Evolutionary conservation across 2,329 filamentous ascomycete genomes (phyloP).

Genomic region (Penicillium sp.): DNA sequence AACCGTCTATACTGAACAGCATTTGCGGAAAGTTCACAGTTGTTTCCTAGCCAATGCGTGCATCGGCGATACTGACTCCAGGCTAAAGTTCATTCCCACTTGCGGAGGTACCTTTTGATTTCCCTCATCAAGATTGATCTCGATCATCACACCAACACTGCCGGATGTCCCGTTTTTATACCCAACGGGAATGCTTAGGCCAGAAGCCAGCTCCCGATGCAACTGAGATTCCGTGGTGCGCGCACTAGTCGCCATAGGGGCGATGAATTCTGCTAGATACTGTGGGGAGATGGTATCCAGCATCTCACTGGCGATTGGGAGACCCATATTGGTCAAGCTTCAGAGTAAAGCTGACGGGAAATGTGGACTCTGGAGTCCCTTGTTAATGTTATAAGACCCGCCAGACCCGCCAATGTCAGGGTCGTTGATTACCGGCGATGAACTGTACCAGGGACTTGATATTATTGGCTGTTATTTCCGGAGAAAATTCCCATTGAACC

Average conservation of each 20-base stretch:
- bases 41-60: conserved; percentile 89
- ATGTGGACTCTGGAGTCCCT: conserved; percentile 89
- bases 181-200: conserved; percentile 92
- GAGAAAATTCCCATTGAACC: no score
- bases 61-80: conserved; percentile 92
- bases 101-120: conserved; percentile 84
- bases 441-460: no score
- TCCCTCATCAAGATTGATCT: conserved; percentile 91
- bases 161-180: no score
- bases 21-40: conserved; percentile 66
- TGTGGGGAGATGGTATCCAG: no score
- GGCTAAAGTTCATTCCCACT: conserved; percentile 74
- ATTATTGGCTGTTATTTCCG: no score
- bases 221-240: conserved; percentile 95
- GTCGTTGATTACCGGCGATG: no score
- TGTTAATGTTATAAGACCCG: conserved; percentile 44
- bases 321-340: conserved; percentile 77
- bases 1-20: conserved; percentile 74
- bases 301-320: no score
- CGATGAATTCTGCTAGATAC: conserved; percentile 93
- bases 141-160: conserved; percentile 67
- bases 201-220: conserved; percentile 91
- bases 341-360: conserved; percentile 86
- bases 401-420: no score
- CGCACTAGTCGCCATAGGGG: conserved; percentile 92